These are phyloP conservation scores for Mycosphaerella arachidis DNA, from an alignment of 2,329 filamentous ascomycete genomes.

Conservation along the genomic window DNA sequence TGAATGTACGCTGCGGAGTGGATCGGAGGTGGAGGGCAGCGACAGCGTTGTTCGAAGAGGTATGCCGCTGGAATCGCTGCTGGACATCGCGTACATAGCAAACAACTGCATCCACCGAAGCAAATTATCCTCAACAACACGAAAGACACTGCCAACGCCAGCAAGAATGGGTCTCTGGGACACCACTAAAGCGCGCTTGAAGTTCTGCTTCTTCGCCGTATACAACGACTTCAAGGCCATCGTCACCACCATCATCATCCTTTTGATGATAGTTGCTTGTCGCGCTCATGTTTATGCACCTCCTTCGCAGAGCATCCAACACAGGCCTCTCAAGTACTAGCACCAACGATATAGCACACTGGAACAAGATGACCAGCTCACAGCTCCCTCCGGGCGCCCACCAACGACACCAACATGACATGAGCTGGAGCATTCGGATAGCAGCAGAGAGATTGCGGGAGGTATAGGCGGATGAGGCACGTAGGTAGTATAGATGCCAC, in stretches of 20 bases:
- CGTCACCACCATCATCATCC: background rate
- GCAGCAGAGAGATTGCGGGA: background rate
- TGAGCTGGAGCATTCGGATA: background rate
- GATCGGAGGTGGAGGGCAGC: background rate
- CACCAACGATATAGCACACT: background rate
- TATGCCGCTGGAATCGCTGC: background rate
- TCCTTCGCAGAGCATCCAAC: background rate
- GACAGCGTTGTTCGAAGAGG: background rate
- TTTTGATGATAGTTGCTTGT: background rate
- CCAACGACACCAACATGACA: background rate
- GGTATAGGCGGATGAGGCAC: background rate
- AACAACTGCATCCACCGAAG: background rate
- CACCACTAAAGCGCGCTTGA: background rate
- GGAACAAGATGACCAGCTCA: background rate
- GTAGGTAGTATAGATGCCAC: background rate
- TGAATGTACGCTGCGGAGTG: slow-evolving; percentile 1
- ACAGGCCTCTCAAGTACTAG: background rate
- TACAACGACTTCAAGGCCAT: background rate
- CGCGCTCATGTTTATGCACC: background rate
- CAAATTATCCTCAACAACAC: background rate
- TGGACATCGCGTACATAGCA: background rate
- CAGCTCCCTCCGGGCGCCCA: background rate
- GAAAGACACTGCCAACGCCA: background rate
- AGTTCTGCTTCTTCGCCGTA: background rate
- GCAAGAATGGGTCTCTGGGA: background rate